These are phyloP conservation scores for Ilex asprella DNA, from an alignment of 257 asterid species.

Conservation along the genomic window DNA sequence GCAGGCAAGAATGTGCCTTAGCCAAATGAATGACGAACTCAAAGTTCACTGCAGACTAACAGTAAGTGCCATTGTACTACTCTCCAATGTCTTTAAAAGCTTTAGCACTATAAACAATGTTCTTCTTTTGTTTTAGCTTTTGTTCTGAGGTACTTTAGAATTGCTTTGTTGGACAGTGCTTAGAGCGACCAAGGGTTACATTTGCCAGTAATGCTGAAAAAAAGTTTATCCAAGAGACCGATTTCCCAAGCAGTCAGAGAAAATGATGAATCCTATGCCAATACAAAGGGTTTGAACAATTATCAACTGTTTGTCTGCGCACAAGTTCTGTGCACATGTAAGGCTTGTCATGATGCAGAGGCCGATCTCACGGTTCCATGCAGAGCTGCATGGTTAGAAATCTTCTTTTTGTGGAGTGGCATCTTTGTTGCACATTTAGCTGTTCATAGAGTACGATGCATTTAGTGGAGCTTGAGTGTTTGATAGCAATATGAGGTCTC, in stretches of 20 bases:
- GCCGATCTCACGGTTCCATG: too few relatives aligned
- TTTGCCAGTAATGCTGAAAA: conserved; percentile 30
- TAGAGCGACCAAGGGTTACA: conserved; percentile 55
- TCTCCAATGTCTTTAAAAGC: conserved; percentile 8
- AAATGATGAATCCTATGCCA: conserved; percentile 3
- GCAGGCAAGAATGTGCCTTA: conserved; percentile 48
- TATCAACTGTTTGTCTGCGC: neutral
- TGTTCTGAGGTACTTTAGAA: neutral
- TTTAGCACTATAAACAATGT: neutral
- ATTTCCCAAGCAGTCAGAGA: conserved; percentile 4
- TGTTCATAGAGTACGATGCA: too few relatives aligned
- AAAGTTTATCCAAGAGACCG: conserved; percentile 11
- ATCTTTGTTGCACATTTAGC: neutral
- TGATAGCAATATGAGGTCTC: too few relatives aligned
- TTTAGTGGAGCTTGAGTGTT: too few relatives aligned
- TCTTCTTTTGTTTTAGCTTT: neutral
- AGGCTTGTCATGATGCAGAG: neutral
- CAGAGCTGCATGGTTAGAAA: neutral
- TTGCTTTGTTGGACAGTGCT: conserved; percentile 28
- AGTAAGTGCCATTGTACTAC: conserved; percentile 28
- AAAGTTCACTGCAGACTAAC: conserved; percentile 52
- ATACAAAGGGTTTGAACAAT: conserved; percentile 1
- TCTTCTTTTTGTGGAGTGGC: neutral
- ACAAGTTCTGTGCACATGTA: neutral
- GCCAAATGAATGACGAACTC: conserved; percentile 53